phyloP scores from a whole-genome alignment of 1,139 yeast genomes.

The Blastobotrys malaysiensis region DNA sequence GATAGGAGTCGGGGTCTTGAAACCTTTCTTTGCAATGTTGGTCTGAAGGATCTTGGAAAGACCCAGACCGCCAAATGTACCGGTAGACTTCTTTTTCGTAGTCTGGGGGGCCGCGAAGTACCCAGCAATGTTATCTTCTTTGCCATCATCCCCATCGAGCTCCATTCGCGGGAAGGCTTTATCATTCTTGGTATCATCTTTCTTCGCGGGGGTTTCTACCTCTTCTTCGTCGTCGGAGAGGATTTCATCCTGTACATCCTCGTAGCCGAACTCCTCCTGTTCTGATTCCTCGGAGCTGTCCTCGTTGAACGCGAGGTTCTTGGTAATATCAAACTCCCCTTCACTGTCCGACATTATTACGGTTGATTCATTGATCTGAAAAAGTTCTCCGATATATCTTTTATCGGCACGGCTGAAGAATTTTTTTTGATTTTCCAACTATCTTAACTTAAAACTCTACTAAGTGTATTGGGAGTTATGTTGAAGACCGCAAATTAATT shows the following conservation, averaged over 20 bases:
- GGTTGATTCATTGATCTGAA: conserved; percentile 1
- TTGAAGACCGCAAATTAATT: no score
- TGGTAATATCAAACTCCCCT: conserved; percentile 64
- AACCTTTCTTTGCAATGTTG: conserved; percentile 81
- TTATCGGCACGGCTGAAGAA: not conserved
- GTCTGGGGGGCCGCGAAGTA: conserved; percentile 48
- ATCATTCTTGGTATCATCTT: conserved; percentile 22
- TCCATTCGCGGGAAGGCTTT: conserved; percentile 60
- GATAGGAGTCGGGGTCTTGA: conserved; percentile 93
- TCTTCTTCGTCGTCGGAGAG: conserved; percentile 44
- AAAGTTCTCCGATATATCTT: conserved; percentile 1
- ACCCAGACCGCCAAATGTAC: conserved; percentile 88
- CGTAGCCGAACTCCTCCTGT: conserved; percentile 25
- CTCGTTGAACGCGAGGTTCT: conserved; percentile 51
- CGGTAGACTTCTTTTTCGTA: conserved; percentile 52
- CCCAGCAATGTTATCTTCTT: conserved; percentile 42
- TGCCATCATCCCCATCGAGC: conserved; percentile 42
- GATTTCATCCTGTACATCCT: conserved; percentile 54
- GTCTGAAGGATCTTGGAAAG: conserved; percentile 63
- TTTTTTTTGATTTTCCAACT: conserved; percentile 1
- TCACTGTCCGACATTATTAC: conserved; percentile 38
- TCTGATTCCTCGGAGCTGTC: conserved; percentile 33
- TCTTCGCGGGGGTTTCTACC: conserved; percentile 18
- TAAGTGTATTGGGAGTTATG: not conserved
- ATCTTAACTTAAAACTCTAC: not conserved